Conservation (phyloP, 345 rosid genomes). For the Sisymbrium irio region DNA sequence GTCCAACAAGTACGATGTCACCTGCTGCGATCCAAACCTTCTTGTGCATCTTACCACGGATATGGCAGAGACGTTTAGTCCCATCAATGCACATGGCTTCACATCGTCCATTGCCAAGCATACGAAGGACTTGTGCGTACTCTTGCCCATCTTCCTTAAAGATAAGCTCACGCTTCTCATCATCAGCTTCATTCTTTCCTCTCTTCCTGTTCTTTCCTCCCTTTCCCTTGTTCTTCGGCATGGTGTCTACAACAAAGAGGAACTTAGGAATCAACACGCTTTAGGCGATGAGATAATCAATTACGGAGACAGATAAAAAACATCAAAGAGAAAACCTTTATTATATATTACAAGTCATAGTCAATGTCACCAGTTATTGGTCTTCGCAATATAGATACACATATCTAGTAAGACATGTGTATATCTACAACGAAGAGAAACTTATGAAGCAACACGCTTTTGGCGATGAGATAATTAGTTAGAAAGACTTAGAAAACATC, state of each 20-base stretch:
- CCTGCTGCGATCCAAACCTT: conserved; percentile 87
- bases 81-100: conserved; percentile 72
- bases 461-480: too few relatives aligned
- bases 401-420: too few relatives aligned
- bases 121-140: conserved; percentile 66
- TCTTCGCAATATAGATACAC: too few relatives aligned
- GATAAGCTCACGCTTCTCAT: conserved; percentile 71
- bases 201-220: conserved; percentile 90
- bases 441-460: neutral
- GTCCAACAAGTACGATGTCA: conserved; percentile 70
- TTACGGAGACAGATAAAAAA: too few relatives aligned
- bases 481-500: too few relatives aligned
- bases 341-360: too few relatives aligned
- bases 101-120: conserved; percentile 76
- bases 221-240: conserved; percentile 87
- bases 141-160: conserved; percentile 80
- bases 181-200: conserved; percentile 80
- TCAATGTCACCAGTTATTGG: too few relatives aligned
- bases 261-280: too few relatives aligned
- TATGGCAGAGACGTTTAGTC: conserved; percentile 65
- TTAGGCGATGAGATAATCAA: too few relatives aligned
- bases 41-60: conserved; percentile 83
- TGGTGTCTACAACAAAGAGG: conserved; percentile 35
- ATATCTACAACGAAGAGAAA: neutral
- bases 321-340: neutral